A percentile compares a stretch with the other conserved stretches of the same genome.
Conservation (phyloP, 306 rosid species). For the apple (Malus domestica) region ASM211411v1 NC_041797.1:13530501-13531000, state of each 20-base stretch:
- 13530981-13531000: too few species aligned
- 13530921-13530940: too few species aligned
- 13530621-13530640: background rate
- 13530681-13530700: background rate
- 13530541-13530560: conserved; percentile 98
- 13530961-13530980: too few species aligned
- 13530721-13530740: background rate
- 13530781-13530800: background rate
- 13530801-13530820: background rate
- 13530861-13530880: background rate
- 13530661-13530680: background rate
- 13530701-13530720: background rate
- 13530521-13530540: conserved; percentile 98
- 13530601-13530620: conserved; percentile 7
- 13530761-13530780: background rate
- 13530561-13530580: conserved; percentile 49
- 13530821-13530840: background rate
- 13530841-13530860: too few species aligned
- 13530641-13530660: background rate
- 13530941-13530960: too few species aligned
- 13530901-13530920: too few species aligned
- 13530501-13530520: conserved; percentile 93
- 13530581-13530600: background rate
- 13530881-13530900: background rate
- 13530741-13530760: background rate